Conservation (phyloP, 345 rosid genomes). For the Syzygium oleosum region DNA sequence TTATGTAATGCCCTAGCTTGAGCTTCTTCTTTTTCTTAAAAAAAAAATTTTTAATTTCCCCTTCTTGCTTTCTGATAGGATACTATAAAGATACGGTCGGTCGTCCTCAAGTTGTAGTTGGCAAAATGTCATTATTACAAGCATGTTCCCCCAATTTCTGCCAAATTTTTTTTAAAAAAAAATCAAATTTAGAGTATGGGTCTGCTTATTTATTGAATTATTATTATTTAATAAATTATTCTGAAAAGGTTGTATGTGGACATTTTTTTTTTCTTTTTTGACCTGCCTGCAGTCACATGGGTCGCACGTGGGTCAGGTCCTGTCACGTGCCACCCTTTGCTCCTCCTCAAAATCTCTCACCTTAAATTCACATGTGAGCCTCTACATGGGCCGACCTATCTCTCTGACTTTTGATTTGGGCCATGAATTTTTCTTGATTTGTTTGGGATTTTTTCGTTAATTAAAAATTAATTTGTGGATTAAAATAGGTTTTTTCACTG, state of each 20-base stretch:
- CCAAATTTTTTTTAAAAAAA: background rate
- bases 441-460: background rate
- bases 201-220: background rate
- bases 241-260: slow-evolving; percentile 12
- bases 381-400: background rate
- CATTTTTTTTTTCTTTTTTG: slow-evolving; percentile 6
- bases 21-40: background rate
- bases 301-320: slow-evolving; percentile 50
- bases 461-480: background rate
- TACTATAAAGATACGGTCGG: background rate
- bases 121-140: slow-evolving; percentile 16
- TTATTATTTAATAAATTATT: background rate
- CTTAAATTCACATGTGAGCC: background rate
- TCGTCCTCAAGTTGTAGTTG: background rate
- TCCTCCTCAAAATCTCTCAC: slow-evolving; percentile 25
- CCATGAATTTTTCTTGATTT: background rate
- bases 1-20: slow-evolving; percentile 1
- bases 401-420: background rate
- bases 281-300: slow-evolving; percentile 40
- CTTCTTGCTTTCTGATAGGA: background rate
- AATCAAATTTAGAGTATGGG: slow-evolving; percentile 2
- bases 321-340: slow-evolving; percentile 58
- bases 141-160: slow-evolving; percentile 19
- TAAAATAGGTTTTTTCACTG: background rate
- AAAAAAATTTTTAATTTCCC: background rate